These are phyloP conservation scores for Lanmaoa rubissima DNA, from an alignment of 768 basidiomycete species.

Conservation along the genomic window DNA sequence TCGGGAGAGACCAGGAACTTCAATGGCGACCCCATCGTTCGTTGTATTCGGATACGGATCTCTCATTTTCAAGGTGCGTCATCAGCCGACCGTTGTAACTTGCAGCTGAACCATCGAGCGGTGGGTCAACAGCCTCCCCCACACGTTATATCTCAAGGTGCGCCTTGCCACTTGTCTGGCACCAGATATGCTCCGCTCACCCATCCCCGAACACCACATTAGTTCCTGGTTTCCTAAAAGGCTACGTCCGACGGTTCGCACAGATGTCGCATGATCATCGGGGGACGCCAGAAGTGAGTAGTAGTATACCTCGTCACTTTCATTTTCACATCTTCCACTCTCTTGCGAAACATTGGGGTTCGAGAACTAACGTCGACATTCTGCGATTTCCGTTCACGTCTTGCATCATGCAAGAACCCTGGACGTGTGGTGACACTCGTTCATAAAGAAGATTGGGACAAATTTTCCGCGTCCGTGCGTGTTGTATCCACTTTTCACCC, in stretches of 20 bases:
- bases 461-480: slow-evolving; percentile 64
- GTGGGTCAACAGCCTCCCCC: slow-evolving; percentile 67
- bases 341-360: not conserved
- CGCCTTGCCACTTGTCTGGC: not conserved
- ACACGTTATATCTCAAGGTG: slow-evolving; percentile 69
- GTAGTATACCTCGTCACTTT: not conserved
- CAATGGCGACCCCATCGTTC: slow-evolving; percentile 40
- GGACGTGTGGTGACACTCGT: slow-evolving; percentile 90
- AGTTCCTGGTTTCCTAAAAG: slow-evolving; percentile 86
- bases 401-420: slow-evolving; percentile 50
- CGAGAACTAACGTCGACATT: not conserved
- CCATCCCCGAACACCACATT: not conserved
- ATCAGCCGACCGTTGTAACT: not conserved
- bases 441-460: slow-evolving; percentile 85
- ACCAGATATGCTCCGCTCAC: not conserved
- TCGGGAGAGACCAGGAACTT: not conserved
- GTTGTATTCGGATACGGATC: slow-evolving; percentile 93
- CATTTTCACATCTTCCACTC: not conserved
- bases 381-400: not conserved
- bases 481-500: not conserved
- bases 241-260: slow-evolving; percentile 86
- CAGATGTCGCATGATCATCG: slow-evolving; percentile 92
- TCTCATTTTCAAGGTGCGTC: slow-evolving; percentile 76
- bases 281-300: slow-evolving; percentile 74
- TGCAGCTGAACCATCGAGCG: not conserved